Percentiles rank a stretch among this genome's conserved stretches.
These are phyloP conservation scores for Saccharomycopsis sp. DNA, from an alignment of 805 yeast genomes.

Conservation along the genomic window DNA sequence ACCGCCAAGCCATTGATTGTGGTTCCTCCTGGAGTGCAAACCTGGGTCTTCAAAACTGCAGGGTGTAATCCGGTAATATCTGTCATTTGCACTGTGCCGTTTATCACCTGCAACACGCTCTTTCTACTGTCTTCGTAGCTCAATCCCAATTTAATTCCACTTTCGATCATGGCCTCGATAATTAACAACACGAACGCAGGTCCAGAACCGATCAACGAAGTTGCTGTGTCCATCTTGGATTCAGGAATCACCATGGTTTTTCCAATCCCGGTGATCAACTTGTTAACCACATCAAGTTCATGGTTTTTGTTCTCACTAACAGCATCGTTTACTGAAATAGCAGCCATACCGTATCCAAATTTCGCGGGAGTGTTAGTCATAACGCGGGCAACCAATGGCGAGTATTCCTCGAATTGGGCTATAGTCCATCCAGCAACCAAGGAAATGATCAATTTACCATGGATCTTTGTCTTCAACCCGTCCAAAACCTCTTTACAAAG, in stretches of 20 bases:
- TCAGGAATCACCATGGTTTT: constrained; percentile 65
- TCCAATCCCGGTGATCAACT: constrained; percentile 59
- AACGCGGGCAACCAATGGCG: constrained; percentile 69
- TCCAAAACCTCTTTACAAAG: constrained; percentile 56
- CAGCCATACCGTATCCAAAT: constrained; percentile 91
- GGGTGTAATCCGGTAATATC: constrained; percentile 80
- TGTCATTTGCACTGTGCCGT: constrained; percentile 91
- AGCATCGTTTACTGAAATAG: constrained; percentile 62
- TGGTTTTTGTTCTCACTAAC: constrained; percentile 37
- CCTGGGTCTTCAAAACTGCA: constrained; percentile 75
- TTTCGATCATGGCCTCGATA: constrained; percentile 89
- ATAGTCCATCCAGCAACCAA: constrained; percentile 92
- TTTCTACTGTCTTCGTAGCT: constrained; percentile 76
- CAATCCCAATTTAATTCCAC: constrained; percentile 91
- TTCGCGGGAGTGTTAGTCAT: constrained; percentile 98
- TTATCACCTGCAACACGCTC: constrained; percentile 89
- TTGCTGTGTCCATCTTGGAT: constrained; percentile 93
- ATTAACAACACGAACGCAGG: constrained; percentile 89
- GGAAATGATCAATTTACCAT: constrained; percentile 61
- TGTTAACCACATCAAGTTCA: constrained; percentile 33
- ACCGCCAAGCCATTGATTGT: constrained; percentile 92
- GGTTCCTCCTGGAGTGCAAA: constrained; percentile 97
- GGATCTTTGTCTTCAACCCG: constrained; percentile 39
- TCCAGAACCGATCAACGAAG: constrained; percentile 92
- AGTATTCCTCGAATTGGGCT: constrained; percentile 48